phyloP scores from a whole-genome alignment of 1,139 yeast genomes.

The Geotrichum citri-aurantii region DNA sequence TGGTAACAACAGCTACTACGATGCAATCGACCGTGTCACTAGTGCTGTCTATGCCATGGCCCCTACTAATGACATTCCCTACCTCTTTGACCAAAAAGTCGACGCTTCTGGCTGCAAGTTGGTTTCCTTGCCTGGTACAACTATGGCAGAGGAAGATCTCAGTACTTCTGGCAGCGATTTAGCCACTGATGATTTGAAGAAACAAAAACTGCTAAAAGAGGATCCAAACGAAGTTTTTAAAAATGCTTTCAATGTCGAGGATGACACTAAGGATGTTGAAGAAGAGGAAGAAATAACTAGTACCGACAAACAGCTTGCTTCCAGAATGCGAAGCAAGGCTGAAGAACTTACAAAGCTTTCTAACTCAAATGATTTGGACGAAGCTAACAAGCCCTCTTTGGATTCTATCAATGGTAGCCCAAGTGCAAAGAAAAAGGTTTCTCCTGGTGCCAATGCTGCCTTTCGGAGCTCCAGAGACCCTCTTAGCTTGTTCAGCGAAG shows the following conservation, averaged over 20 bases:
- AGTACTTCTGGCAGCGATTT: not conserved
- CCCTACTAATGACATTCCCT: conserved; percentile 33
- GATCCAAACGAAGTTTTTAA: not conserved
- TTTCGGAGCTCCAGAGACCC: conserved; percentile 1
- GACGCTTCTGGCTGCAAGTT: conserved; percentile 49
- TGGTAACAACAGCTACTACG: conserved; percentile 47
- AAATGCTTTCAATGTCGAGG: not conserved
- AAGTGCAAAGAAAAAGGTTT: not conserved
- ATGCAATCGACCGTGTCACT: conserved; percentile 45
- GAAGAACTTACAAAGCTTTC: conserved; percentile 1
- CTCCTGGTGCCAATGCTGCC: not conserved
- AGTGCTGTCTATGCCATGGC: conserved; percentile 37
- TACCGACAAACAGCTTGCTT: not conserved
- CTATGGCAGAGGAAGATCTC: not conserved
- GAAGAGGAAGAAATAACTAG: not conserved
- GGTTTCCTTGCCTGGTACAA: not conserved
- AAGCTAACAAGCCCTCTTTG: not conserved
- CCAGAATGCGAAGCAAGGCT: conserved; percentile 1
- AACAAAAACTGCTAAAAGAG: not conserved
- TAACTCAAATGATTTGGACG: not conserved
- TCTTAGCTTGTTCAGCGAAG: not conserved
- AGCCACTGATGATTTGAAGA: not conserved
- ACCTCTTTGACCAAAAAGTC: conserved; percentile 41
- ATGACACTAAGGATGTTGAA: not conserved
- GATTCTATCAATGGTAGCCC: not conserved